Conservation (phyloP, 2,329 filamentous ascomycete species). For the Colletotrichum viniferum region DNA sequence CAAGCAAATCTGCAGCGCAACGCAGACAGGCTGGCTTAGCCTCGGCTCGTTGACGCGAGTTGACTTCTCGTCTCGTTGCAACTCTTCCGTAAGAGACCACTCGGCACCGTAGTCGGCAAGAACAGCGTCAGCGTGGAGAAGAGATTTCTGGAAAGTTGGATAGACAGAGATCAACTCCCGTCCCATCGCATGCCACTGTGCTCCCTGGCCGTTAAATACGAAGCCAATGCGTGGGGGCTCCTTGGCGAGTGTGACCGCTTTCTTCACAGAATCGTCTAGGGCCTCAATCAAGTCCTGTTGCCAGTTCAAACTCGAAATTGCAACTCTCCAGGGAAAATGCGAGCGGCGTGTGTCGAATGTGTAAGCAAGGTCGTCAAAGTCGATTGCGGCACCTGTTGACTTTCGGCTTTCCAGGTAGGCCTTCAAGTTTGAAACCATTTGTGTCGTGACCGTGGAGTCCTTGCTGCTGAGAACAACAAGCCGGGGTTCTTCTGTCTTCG, state of each 20-base stretch:
- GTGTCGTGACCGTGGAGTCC: neutral
- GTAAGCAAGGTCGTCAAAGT: slow-evolving; percentile 21
- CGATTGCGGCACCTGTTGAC: neutral
- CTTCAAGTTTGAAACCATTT: neutral
- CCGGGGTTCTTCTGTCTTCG: neutral
- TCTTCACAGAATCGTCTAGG: slow-evolving; percentile 1
- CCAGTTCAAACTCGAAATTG: slow-evolving; percentile 22
- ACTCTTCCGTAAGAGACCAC: slow-evolving; percentile 39
- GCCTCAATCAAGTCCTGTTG: neutral
- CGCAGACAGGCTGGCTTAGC: slow-evolving; percentile 47
- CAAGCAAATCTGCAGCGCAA: slow-evolving; percentile 52
- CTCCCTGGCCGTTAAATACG: slow-evolving; percentile 42
- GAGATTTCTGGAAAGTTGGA: slow-evolving; percentile 18
- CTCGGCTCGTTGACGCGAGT: slow-evolving; percentile 38
- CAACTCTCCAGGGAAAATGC: slow-evolving; percentile 20
- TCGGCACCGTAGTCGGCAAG: neutral
- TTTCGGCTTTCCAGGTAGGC: neutral
- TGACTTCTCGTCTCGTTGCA: slow-evolving; percentile 32
- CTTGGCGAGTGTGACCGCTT: slow-evolving; percentile 9
- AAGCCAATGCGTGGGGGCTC: slow-evolving; percentile 23
- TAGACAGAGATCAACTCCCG: slow-evolving; percentile 27
- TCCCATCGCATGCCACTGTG: slow-evolving; percentile 40
- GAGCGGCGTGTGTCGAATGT: slow-evolving; percentile 22
- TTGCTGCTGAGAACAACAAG: slow-evolving; percentile 1
- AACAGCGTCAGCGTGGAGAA: slow-evolving; percentile 5